These are phyloP conservation scores for Fusarium drepaniforme DNA, from an alignment of 2,329 filamentous ascomycete species.

Conservation along the genomic window DNA sequence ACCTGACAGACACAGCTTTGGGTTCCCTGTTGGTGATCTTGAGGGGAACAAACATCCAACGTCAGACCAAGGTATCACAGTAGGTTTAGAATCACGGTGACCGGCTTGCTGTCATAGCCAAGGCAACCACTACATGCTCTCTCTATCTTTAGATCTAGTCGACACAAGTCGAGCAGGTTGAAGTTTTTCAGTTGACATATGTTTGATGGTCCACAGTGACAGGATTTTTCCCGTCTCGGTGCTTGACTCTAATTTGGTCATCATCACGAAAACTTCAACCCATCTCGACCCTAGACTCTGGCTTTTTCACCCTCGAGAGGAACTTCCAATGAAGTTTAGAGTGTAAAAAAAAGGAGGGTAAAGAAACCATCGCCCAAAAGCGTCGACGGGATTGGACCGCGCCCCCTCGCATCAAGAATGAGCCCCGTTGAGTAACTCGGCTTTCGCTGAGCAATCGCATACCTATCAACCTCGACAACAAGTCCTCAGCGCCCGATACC, in stretches of 20 bases:
- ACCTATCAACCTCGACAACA: conserved; percentile 97
- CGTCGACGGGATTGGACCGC: conserved; percentile 32
- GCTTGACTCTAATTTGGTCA: conserved; percentile 98
- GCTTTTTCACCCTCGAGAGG: conserved; percentile 34
- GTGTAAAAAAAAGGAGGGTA: conserved; percentile 45
- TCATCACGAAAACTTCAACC: conserved; percentile 84
- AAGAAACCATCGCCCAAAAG: conserved; percentile 41
- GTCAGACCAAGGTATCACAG: conserved; percentile 1
- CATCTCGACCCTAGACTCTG: conserved; percentile 25
- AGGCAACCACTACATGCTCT: neutral
- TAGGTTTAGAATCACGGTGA: neutral
- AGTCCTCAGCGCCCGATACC: conserved; percentile 64
- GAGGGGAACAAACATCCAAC: neutral
- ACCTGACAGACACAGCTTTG: neutral
- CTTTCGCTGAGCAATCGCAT: conserved; percentile 88
- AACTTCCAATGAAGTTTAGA: conserved; percentile 59
- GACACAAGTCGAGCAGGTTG: conserved; percentile 24
- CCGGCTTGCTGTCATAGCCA: neutral
- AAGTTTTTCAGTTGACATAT: conserved; percentile 50
- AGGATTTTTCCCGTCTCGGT: conserved; percentile 72
- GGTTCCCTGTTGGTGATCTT: neutral
- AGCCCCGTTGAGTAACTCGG: conserved; percentile 99
- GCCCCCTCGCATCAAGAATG: conserved; percentile 99
- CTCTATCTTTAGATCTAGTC: neutral
- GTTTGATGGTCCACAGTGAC: conserved; percentile 49